phyloP scores from a whole-genome alignment of 176 grass and related monocot genomes.

The Oryza officinalis region DNA sequence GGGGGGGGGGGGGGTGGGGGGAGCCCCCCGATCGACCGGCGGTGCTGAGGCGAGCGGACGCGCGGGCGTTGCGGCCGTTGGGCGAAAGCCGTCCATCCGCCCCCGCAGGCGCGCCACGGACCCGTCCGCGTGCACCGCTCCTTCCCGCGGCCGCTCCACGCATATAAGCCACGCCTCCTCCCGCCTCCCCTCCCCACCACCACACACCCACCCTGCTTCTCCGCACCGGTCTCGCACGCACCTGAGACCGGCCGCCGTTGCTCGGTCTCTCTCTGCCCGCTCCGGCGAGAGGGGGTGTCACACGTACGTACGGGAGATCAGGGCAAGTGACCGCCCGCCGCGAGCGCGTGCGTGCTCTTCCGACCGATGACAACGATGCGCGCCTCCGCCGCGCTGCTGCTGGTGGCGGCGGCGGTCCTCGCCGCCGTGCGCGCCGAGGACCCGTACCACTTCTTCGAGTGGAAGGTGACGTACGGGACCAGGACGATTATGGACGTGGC shows the following conservation, averaged over 20 bases:
- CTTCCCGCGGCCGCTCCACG: conserved; percentile 19
- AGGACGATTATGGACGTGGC: conserved; percentile 54
- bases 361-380: conserved; percentile 22
- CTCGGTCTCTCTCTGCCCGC: neutral
- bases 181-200: conserved; percentile 15
- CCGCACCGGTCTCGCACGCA: conserved; percentile 1
- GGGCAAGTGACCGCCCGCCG: too few species aligned
- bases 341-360: neutral
- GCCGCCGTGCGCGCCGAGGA: conserved; percentile 68
- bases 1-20: too few species aligned
- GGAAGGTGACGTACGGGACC: conserved; percentile 88
- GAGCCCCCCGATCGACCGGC: conserved; percentile 19
- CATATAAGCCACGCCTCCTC: conserved; percentile 36
- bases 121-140: conserved; percentile 32
- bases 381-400: conserved; percentile 29
- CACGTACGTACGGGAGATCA: neutral
- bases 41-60: conserved; percentile 41
- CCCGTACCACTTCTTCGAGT: conserved; percentile 82
- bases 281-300: neutral
- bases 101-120: conserved; percentile 13
- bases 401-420: conserved; percentile 38
- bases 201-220: conserved; percentile 11
- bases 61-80: conserved; percentile 41
- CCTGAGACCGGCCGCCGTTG: neutral
- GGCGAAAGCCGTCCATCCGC: conserved; percentile 18